Conservation (phyloP, 108 stramenopile genomes). For the Tribonema minus region DNA sequence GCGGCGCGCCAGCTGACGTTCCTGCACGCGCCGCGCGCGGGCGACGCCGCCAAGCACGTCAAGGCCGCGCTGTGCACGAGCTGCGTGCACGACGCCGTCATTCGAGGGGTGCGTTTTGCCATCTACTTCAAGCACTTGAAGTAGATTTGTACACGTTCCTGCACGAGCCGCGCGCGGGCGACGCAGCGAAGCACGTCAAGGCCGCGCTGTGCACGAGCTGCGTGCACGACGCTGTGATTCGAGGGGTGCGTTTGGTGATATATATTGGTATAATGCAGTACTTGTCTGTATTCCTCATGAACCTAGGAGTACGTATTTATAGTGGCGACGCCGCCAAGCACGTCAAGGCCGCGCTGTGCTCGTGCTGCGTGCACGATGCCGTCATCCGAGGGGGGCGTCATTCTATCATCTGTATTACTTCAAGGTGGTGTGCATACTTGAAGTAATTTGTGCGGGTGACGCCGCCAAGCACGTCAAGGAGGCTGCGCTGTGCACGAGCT, state of each 20-base stretch:
- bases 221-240: constrained; percentile 33
- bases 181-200: constrained; percentile 33
- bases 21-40: constrained; percentile 25
- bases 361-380: constrained; percentile 14
- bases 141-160: too few species aligned
- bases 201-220: constrained; percentile 8
- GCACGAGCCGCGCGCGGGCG: constrained; percentile 18
- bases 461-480: constrained; percentile 34
- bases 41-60: constrained; percentile 35
- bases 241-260: constrained; percentile 28
- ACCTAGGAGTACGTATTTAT: too few species aligned
- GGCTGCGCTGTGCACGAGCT: constrained; percentile 7
- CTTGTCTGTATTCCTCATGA: too few species aligned
- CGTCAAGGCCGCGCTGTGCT: constrained; percentile 19
- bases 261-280: too few species aligned
- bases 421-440: too few species aligned
- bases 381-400: constrained; percentile 29
- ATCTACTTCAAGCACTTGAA: too few species aligned
- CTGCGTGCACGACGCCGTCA: constrained; percentile 25
- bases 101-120: constrained; percentile 30
- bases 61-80: constrained; percentile 14
- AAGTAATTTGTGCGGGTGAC: constrained; percentile 22
- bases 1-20: constrained; percentile 36
- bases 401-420: too few species aligned
- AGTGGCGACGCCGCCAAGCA: constrained; percentile 35